A percentile compares a stretch with the other conserved stretches of the same genome.
These are phyloP conservation scores for Penicillium verrucosum DNA, from an alignment of 2,329 filamentous ascomycete genomes.

Conservation along the genomic window DNA sequence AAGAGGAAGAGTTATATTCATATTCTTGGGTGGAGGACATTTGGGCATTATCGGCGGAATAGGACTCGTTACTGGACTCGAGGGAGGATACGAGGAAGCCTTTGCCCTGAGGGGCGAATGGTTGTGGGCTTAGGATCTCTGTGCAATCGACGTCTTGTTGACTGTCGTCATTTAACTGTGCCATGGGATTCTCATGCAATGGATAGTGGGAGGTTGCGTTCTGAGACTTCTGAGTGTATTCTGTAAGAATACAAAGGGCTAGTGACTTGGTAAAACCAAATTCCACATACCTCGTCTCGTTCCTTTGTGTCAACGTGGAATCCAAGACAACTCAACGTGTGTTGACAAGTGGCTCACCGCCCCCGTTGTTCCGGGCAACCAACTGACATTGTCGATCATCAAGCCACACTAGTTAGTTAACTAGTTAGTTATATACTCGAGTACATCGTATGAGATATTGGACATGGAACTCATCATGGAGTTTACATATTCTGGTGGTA, in stretches of 20 bases:
- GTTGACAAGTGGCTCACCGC: conserved; percentile 20
- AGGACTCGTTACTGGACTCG: conserved; percentile 12
- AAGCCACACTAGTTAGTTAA: neutral
- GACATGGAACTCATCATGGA: neutral
- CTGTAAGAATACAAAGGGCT: neutral
- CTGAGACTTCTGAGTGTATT: neutral
- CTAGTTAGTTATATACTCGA: neutral
- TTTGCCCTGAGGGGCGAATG: conserved; percentile 17
- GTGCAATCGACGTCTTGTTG: conserved; percentile 8
- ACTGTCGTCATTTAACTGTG: conserved; percentile 15
- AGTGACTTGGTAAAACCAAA: neutral
- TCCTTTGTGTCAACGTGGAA: conserved; percentile 4
- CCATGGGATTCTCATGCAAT: conserved; percentile 14
- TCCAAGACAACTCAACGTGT: conserved; percentile 1
- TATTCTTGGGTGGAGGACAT: conserved; percentile 22
- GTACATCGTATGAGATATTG: neutral
- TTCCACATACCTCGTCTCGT: neutral
- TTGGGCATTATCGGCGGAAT: conserved; percentile 16
- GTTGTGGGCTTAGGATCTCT: conserved; percentile 24
- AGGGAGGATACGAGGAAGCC: conserved; percentile 19
- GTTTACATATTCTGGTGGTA: neutral
- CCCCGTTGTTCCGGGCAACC: conserved; percentile 20
- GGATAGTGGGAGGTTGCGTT: neutral
- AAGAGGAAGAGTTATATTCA: conserved; percentile 36
- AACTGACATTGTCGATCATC: conserved; percentile 8